Evolutionary conservation across 1,284 basidiomycete genomes (phyloP).

Genomic region (Cryptococcus floricola): DNA sequence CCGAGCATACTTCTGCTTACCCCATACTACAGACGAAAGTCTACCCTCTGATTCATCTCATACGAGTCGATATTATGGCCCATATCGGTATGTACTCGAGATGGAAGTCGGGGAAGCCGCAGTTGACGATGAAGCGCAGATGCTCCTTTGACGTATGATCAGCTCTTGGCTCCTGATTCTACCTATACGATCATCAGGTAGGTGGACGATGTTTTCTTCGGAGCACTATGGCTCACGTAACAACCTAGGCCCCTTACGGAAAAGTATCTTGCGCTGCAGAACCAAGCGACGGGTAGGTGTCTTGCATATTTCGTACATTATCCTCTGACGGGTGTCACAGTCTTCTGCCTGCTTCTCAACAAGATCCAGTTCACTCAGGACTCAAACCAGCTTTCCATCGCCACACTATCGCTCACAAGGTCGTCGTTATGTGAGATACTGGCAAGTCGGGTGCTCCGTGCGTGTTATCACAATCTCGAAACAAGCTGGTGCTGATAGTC

Average conservation of each 20-base stretch:
- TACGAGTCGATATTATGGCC: slow-evolving; percentile 47
- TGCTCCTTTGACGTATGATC: slow-evolving; percentile 68
- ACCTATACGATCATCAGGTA: slow-evolving; percentile 72
- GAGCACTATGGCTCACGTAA: neutral
- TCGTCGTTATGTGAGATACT: slow-evolving; percentile 84
- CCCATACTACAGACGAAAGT: slow-evolving; percentile 33
- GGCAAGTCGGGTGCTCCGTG: slow-evolving; percentile 71
- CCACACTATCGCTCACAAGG: slow-evolving; percentile 66
- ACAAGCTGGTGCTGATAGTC: neutral
- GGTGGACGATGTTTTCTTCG: slow-evolving; percentile 5
- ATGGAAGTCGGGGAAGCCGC: neutral
- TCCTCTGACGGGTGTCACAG: slow-evolving; percentile 33
- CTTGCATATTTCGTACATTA: neutral
- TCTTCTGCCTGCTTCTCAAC: slow-evolving; percentile 86
- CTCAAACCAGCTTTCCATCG: slow-evolving; percentile 56
- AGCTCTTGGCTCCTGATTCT: slow-evolving; percentile 75
- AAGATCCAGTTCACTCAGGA: slow-evolving; percentile 76
- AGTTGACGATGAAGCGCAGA: slow-evolving; percentile 51
- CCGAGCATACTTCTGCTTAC: neutral
- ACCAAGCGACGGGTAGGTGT: slow-evolving; percentile 43
- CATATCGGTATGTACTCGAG: slow-evolving; percentile 43
- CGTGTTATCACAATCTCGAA: slow-evolving; percentile 14
- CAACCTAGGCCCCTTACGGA: slow-evolving; percentile 42
- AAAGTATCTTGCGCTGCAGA: slow-evolving; percentile 44
- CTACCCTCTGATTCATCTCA: slow-evolving; percentile 49